These are phyloP conservation scores for Lactifluus pinguis DNA, from an alignment of 768 basidiomycete genomes.

Conservation along the genomic window DNA sequence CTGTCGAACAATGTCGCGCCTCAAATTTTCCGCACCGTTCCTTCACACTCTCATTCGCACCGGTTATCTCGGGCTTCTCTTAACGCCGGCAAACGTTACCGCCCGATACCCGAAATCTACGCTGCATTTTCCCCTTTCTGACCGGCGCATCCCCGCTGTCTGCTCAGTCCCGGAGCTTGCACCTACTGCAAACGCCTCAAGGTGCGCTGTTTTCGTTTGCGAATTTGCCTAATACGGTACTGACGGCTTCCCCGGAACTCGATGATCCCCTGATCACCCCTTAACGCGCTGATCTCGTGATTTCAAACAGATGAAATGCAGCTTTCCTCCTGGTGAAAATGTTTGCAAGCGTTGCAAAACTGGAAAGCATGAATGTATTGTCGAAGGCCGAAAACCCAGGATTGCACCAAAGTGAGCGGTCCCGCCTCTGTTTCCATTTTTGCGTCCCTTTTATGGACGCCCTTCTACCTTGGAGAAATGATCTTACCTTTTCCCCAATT, in stretches of 20 bases:
- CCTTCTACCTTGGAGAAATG: conserved; percentile 24
- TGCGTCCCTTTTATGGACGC: background rate
- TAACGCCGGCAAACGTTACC: conserved; percentile 3
- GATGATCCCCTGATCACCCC: background rate
- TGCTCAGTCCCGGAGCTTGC: conserved; percentile 65
- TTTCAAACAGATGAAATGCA: conserved; percentile 71
- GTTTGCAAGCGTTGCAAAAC: conserved; percentile 72
- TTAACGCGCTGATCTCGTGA: background rate
- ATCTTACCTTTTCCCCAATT: conserved; percentile 26
- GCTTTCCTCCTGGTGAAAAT: conserved; percentile 61
- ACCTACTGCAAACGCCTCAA: conserved; percentile 83
- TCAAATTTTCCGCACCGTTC: background rate
- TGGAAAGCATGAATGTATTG: conserved; percentile 69
- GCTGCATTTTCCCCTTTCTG: background rate
- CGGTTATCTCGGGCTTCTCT: background rate
- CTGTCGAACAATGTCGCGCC: background rate
- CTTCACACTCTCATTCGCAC: background rate
- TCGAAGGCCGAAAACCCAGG: conserved; percentile 73
- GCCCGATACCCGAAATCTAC: background rate
- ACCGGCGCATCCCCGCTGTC: background rate
- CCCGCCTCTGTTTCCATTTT: background rate
- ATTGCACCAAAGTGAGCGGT: conserved; percentile 72
- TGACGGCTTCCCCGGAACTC: background rate
- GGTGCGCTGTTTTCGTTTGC: conserved; percentile 35
- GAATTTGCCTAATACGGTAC: background rate